Percentiles rank a stretch among this genome's conserved stretches.
Conservation (phyloP, 2,329 filamentous ascomycete species). For the Albophoma yamanashiensis region DNA sequence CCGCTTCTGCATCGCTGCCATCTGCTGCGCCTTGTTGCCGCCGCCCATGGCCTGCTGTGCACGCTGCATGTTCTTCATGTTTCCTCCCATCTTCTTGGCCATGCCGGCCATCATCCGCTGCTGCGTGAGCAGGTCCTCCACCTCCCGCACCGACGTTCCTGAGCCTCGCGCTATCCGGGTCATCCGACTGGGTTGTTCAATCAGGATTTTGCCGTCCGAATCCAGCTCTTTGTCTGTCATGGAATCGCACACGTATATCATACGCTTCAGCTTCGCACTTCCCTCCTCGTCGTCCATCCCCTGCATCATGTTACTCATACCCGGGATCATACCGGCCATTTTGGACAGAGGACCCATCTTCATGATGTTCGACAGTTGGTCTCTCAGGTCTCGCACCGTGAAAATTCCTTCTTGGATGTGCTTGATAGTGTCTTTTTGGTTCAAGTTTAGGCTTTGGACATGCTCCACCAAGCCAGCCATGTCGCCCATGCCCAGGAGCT, state of each 20-base stretch:
- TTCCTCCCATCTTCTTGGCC: conserved; percentile 98
- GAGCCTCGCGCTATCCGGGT: conserved; percentile 83
- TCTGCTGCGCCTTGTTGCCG: conserved; percentile 82
- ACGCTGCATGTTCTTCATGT: conserved; percentile 95
- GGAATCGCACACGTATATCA: conserved; percentile 98
- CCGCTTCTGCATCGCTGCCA: conserved; percentile 95
- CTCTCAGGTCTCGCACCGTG: conserved; percentile 84
- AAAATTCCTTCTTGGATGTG: conserved; percentile 96
- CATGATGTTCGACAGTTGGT: conserved; percentile 97
- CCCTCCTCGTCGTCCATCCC: conserved; percentile 97
- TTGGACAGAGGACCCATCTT: conserved; percentile 98
- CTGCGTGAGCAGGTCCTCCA: conserved; percentile 94
- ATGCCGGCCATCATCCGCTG: conserved; percentile 98
- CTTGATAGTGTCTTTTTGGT: conserved; percentile 99
- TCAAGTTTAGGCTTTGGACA: conserved; percentile 87
- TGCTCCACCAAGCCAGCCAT: conserved; percentile 93
- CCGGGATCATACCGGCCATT: conserved; percentile 98
- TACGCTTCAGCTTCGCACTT: conserved; percentile 84
- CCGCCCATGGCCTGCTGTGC: conserved; percentile 87
- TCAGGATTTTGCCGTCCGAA: conserved; percentile 86
- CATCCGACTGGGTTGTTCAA: conserved; percentile 87
- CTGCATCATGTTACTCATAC: conserved; percentile 85
- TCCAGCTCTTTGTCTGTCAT: conserved; percentile 97
- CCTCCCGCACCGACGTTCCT: conserved; percentile 81
- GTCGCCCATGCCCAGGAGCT: conserved; percentile 93